Evolutionary conservation across 139 green algal genomes (phyloP), one percentile per base, ranked within the genome.

Genomic region (Dunaliella sp.): DNA sequence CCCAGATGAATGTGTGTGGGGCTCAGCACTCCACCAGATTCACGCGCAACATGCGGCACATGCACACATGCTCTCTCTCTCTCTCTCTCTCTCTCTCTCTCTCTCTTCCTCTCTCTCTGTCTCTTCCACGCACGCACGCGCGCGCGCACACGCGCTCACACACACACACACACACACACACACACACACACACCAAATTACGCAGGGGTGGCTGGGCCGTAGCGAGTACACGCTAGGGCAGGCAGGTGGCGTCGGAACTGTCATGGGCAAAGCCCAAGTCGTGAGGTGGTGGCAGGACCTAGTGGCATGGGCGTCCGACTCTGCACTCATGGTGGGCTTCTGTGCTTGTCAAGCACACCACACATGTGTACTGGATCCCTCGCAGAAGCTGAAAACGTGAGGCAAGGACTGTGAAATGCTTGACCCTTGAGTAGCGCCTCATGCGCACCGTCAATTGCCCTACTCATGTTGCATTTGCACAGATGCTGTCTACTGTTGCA

Each of bases 291-390:
- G 88, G 30, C 92, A 91, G 24, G 86, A 82, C 1, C 84, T 98
- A 26, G 87, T 99, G 16, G 96, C 97, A 0, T 99, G 97, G 97
- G 93, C 94, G 3, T 97, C 93, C 2, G 30, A 78, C 73, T 78
- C 28, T 78, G 48, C 48, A 26, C 73, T 33, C 73, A 7, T 81
- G 76, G n/a, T 81, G 73, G 28, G 16, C 58, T 24, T 74, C 21
- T 26, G 73, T 78, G 73, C 73, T 78, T n/a, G 73, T n/a, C 73
- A 78, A 2, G 21, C 12, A 16, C 73, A 78, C 73, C 58, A 78
- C 73, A 26, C 73, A 78, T n/a, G n/a, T n/a, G n/a, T n/a, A n/a
- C n/a, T n/a, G n/a, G n/a, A n/a, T n/a, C n/a, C n/a, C n/a, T n/a
- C n/a, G n/a, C n/a, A n/a, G n/a, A n/a, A n/a, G n/a, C n/a, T n/a